Base-by-base conservation (phyloP, 2,329 filamentous ascomycete genomes). In the Exophiala oligosperma region DNA sequence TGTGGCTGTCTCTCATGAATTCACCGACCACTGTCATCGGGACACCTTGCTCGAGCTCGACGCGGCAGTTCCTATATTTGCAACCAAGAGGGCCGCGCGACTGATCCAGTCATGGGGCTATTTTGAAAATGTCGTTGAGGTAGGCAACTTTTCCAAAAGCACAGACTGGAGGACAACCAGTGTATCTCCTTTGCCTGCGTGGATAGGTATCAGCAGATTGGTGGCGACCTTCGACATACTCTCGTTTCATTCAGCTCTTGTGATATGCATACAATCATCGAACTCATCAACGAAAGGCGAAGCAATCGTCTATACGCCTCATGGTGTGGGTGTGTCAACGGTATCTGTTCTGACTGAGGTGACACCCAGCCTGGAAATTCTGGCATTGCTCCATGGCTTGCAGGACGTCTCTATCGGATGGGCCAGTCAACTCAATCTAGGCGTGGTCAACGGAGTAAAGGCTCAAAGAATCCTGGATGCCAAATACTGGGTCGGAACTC, bases 11-110 rank as follows among this genome's bases (percentile, higher is more conserved):
- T 83, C 79, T 14, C 85, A 89, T 67, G 85, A 88, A 68, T 89
- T 88, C 64, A 88, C 85, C 1, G 85, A 89, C 66, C 86, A 88
- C 67, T 88, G 84, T 70, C 85, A 89, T 66, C 76, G 81, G 59
- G 77, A 81, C 2, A 89, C 86, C 12, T 72, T 89, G 26, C 69
- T 80, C 44, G 79, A 86, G 64, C 70, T 88, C 2, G 74, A 81
- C 4, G 63, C 65, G 1, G 69, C 76, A 44, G 81, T 85, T 3
- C 84, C 85, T 0, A 76, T 89, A 0, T 81, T 87, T 57, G 85
- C 85, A 11, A 80, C 82, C 2, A 77, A 80, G 64, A 80, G 84
- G 70, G 85, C 85, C 0, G 82, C 81, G 0, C 73, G 73, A 11
- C 72, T 86, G 21, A 82, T 89, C 38, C 70, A 74, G 1, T 77